Conservation (phyloP, 2,329 filamentous ascomycete genomes). For the Phyllosticta paracitricarpa region DNA sequence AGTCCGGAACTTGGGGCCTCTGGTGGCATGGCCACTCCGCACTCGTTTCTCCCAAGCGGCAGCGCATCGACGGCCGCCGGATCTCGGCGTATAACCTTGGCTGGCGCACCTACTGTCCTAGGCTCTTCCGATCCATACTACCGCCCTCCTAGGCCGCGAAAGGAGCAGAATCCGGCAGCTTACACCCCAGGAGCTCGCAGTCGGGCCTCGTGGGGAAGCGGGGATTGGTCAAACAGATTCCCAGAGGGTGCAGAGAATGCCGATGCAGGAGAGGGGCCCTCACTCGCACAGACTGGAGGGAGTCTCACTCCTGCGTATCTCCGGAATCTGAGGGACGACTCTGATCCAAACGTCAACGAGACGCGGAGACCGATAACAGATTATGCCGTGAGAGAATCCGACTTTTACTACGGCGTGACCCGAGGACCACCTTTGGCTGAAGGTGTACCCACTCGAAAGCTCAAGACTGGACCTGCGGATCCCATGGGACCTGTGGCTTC, state of each 20-base stretch:
- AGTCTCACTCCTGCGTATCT: constrained; percentile 40
- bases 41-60: constrained; percentile 57
- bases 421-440: constrained; percentile 71
- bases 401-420: constrained; percentile 84
- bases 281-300: constrained; percentile 18
- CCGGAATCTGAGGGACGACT: constrained; percentile 36
- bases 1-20: constrained; percentile 62
- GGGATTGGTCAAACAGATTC: constrained; percentile 36
- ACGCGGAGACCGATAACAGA: constrained; percentile 55
- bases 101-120: constrained; percentile 24
- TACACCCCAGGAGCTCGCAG: constrained; percentile 33
- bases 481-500: constrained; percentile 85
- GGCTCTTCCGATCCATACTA: constrained; percentile 67
- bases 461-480: constrained; percentile 90
- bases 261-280: constrained; percentile 24
- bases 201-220: constrained; percentile 36
- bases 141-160: constrained; percentile 65
- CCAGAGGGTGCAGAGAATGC: constrained; percentile 32
- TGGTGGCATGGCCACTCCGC: constrained; percentile 57
- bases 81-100: constrained; percentile 30
- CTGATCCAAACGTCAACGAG: constrained; percentile 46
- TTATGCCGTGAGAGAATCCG: constrained; percentile 87
- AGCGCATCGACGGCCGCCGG: constrained; percentile 33
- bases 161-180: constrained; percentile 48
- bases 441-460: constrained; percentile 67